Base-by-base conservation (phyloP, 805 yeast genomes). In the Starmerella geochares region DNA sequence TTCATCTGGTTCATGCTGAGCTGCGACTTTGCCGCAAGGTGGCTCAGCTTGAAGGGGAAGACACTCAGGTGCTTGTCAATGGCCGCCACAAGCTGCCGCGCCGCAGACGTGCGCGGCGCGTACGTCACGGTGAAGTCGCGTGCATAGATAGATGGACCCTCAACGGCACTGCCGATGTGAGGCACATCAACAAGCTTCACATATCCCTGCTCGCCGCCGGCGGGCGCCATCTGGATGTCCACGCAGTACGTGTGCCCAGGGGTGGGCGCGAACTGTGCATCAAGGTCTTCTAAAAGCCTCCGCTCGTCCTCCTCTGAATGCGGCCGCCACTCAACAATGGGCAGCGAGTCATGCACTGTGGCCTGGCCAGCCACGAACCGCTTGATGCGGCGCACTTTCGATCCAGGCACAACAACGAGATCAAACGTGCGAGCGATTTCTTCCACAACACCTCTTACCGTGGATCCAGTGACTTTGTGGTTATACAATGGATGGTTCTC, bases 361-460 rank as follows among this genome's bases (percentile, higher is more conserved):
- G 88, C 81, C 72, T 92, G 98, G 48, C 98, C 98, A 35, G 95
- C 94, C 62, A 92, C 77, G 61, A 90, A 92, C 63, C 97, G 78
- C 71, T 95, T 78, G 51, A 88, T 75, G 66, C 96, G 78, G 70
- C 98, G 82, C 38, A 92, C 84, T 65, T 86, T 81, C 20, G 96
- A 85, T 0, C 95, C 95, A 27, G 97, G 97, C 32, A 85, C 86
- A 48, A 92, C 86, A 51, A 73, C 73, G 71, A 95, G 86, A 64
- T 83, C 78, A 69, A 80, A 92, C 1, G 82, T 72, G 51, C 75
- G 75, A n/a, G 95, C 97, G 61, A 92, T 74, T n/a, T 80, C 74
- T 61, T 92, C 94, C 24, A 87, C 96, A 42, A 86, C 69, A 20
- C 70, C 64, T 65, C 95, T 79, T 53, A 92, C 79, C 55, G 76